These are phyloP conservation scores for Colletotrichum camelliae DNA, from an alignment of 2,329 filamentous ascomycete genomes.

Conservation along the genomic window DNA sequence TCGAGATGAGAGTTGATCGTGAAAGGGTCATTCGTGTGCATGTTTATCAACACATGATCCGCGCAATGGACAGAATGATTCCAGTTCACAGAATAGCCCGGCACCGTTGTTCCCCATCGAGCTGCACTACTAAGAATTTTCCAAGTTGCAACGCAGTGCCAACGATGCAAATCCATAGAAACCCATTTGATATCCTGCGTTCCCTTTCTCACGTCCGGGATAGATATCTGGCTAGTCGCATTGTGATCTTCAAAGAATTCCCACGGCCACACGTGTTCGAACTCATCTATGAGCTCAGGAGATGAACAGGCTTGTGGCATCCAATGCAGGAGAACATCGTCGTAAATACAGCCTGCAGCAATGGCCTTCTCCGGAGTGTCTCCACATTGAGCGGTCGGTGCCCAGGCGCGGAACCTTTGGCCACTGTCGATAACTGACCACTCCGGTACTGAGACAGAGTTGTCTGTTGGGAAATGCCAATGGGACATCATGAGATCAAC, in stretches of 20 bases:
- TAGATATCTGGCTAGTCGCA: neutral
- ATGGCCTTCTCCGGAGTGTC: neutral
- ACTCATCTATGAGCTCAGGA: neutral
- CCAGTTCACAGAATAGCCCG: neutral
- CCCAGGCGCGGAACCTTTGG: neutral
- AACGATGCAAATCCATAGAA: neutral
- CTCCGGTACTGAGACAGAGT: neutral
- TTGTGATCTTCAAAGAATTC: neutral
- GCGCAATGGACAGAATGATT: neutral
- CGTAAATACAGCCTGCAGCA: neutral
- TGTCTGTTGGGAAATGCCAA: neutral
- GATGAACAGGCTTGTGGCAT: neutral
- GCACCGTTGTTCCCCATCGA: neutral
- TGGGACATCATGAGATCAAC: neutral
- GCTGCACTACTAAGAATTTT: neutral
- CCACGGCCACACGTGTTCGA: neutral
- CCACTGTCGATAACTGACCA: neutral
- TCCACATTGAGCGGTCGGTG: neutral
- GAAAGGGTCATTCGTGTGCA: neutral
- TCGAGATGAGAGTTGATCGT: neutral
- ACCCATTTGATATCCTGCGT: neutral
- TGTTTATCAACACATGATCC: neutral
- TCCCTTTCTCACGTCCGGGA: neutral
- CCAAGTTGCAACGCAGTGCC: neutral
- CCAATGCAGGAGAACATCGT: neutral